Evolutionary conservation across 1,284 basidiomycete genomes (phyloP), one percentile per base, ranked within the genome.

Genomic region (Trichosporon asahii): DNA sequence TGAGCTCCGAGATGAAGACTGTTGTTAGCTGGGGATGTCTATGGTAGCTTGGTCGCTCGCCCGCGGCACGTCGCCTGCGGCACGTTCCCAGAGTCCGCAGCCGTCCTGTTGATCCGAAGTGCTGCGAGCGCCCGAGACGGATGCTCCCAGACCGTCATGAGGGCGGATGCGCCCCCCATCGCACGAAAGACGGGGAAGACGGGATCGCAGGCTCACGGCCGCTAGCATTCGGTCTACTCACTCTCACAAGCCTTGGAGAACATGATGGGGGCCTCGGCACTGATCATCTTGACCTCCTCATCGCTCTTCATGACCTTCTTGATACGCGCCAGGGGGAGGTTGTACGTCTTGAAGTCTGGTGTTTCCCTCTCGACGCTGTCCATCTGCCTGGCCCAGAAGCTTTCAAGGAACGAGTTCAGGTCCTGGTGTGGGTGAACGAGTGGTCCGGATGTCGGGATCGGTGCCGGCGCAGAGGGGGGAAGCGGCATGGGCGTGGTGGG

Each of bases 291-390:
- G 73, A 97, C 93, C 76, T 96, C 94, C 25, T 94, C 94, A 85
- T 97, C 94, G 81, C 91, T 94, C 87, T 97, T 97, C 93, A 97
- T 97, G 74, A 97, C 95, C 83, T 97, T 96, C 86, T 97, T 97
- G 77, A 97, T 96, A 79, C 94, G 86, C 15, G 94, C 94, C 37
- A 97, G 68, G 9, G 83, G 83, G 23, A 82, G 69, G 66, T 75
- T 77, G 73, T 80, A 81, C 29, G 75, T 79, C 75, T 80, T 81
- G 64, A 80, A 82, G 70, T 80, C 80, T 21, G 77, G 79, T 60
- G 74, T 79, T 66, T 80, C 80, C 66, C 76, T 72, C 72, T 84
- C 83, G 15, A 82, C 81, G 29, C 70, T 73, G 64, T 81, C 80
- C 80, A 83, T 83, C 76, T 83, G 82, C 64, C 79, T 74, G 18